Evolutionary conservation across 1,139 yeast genomes (phyloP), one percentile per base, ranked within the genome.

Genomic region (Nakaseomyces uthaithaninus): DNA sequence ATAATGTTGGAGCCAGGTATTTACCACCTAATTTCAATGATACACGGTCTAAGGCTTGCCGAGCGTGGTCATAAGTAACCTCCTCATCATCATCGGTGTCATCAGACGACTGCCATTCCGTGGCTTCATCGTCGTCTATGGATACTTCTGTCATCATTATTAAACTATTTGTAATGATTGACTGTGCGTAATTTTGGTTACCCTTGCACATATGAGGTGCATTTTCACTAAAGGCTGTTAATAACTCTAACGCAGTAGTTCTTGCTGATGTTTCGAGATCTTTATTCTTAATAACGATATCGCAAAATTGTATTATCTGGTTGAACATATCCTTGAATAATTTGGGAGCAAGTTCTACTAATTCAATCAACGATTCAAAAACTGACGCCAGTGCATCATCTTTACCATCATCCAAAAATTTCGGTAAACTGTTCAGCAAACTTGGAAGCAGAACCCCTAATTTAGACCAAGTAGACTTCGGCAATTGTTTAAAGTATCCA

Each of bases 141-240:
- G 95, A 89, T 41, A 91, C 93, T 62, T 91, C 97, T 7, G 97
- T 87, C 75, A 91, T 80, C 81, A 91, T 75, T 30, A 80, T 71
- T 48, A 91, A 70, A 24, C 93, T 83, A 45, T 79, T 75, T 45
- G 81, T 66, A 25, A 91, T 85, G 62, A 91, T 71, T 23, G 78
- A 69, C 42, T 76, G 74, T 1, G 93, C 76, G 60, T 86, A 91
- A 6, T 75, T 66, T 7, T 81, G 73, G 49, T 86, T 86, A 33
- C 78, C 67, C 58, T 84, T 84, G 67, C 97, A 89, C 98, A 91
- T 91, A 39, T 80, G 78, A 33, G 98, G 98, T 3, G 96, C 84
- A 27, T 84, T 83, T 61, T 91, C 98, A 38, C 94, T 79, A 59
- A 91, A 91, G 0, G 94, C 80, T 2, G 95, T 85, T 48, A 87